Evolutionary conservation across 345 rosid species (phyloP).

Genomic region (Euphorbia tirucalli): DNA sequence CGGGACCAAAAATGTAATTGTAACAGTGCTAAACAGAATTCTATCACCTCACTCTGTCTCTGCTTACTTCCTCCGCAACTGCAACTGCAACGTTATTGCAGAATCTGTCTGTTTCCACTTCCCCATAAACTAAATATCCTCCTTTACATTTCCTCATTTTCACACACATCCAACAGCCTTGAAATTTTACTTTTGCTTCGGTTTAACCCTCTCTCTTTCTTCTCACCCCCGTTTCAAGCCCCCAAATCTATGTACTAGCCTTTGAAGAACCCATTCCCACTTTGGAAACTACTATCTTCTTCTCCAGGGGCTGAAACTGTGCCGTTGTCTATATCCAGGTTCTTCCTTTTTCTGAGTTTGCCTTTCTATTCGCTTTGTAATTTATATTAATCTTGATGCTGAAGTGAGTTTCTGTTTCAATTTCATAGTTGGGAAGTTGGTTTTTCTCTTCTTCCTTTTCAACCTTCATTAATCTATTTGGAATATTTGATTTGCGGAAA

Average conservation of each 20-base stretch:
- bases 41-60: not conserved
- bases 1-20: too few relatives aligned
- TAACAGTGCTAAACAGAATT: not conserved
- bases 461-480: not conserved
- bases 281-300: not conserved
- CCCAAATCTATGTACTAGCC: not conserved
- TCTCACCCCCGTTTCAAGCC: not conserved
- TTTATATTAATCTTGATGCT: slow-evolving; percentile 1
- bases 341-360: too few relatives aligned
- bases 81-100: not conserved
- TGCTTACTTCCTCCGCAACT: not conserved
- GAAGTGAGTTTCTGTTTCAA: not conserved
- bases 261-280: too few relatives aligned
- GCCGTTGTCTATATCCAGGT: not conserved
- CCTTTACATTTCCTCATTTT: not conserved
- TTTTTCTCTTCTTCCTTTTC: not conserved
- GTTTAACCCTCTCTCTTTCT: not conserved
- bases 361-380: not conserved
- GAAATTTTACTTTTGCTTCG: too few relatives aligned
- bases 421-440: not conserved
- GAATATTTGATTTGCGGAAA: not conserved
- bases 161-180: too few relatives aligned
- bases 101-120: not conserved
- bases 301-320: not conserved
- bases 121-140: too few relatives aligned